Conservation (phyloP, 108 stramenopile species). For the Nitzschia inconspicua region DNA sequence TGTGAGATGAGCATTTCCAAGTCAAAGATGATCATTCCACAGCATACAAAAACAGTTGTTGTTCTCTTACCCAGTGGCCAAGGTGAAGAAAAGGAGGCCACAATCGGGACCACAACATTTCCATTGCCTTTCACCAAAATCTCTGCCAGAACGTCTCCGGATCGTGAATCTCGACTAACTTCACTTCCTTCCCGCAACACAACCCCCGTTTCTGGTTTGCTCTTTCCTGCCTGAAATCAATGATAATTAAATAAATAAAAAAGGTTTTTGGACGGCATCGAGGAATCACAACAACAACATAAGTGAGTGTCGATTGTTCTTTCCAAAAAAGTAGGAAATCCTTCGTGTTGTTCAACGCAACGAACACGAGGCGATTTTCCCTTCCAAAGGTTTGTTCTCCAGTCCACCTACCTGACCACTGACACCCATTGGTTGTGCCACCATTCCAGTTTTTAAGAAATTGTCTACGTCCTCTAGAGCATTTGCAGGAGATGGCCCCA, state of each 20-base stretch:
- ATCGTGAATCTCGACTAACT: constrained; percentile 40
- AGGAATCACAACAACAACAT: not conserved
- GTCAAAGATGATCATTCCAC: too few relatives aligned
- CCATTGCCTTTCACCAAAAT: constrained; percentile 39
- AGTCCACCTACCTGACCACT: constrained; percentile 42
- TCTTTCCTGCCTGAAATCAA: constrained; percentile 84
- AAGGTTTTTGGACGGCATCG: not conserved
- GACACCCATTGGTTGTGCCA: constrained; percentile 73
- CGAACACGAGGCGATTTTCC: not conserved
- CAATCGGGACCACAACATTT: constrained; percentile 38
- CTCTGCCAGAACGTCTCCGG: constrained; percentile 70
- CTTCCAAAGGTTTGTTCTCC: too few relatives aligned
- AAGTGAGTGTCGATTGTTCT: not conserved
- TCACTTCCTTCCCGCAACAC: constrained; percentile 76
- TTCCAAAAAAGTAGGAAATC: not conserved
- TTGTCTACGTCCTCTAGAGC: constrained; percentile 33
- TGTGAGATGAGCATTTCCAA: not conserved
- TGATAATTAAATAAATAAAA: too few relatives aligned
- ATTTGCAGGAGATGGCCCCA: not conserved
- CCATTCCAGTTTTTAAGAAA: constrained; percentile 50
- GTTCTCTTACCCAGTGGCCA: constrained; percentile 41
- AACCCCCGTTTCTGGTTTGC: constrained; percentile 71
- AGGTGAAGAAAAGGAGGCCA: constrained; percentile 62
- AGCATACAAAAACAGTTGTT: constrained; percentile 3
- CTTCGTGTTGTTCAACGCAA: not conserved